Conservation (phyloP, 106 monocot species). For the Dendrobium catenatum region DNA sequence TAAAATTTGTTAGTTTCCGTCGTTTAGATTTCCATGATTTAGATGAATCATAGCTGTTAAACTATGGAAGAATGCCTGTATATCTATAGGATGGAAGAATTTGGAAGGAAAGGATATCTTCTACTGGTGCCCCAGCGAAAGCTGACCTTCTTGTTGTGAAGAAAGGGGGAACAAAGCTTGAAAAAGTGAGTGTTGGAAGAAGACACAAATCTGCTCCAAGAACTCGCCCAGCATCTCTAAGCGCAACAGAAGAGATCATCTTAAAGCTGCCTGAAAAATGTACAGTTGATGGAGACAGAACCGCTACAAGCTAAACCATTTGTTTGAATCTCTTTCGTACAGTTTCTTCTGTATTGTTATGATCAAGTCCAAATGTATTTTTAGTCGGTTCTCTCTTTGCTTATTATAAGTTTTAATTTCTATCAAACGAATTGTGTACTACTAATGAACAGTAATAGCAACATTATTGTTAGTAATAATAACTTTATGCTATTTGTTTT, state of each 20-base stretch:
- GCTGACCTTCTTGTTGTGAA: slow-evolving; percentile 4
- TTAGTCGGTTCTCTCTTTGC: neutral
- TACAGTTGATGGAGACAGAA: neutral
- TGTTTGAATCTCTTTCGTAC: no score
- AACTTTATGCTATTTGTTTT: no score
- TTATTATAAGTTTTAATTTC: neutral
- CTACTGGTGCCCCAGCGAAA: neutral
- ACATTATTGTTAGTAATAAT: no score
- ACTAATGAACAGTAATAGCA: no score
- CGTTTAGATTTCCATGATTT: no score
- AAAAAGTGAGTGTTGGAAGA: neutral
- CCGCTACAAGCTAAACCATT: neutral
- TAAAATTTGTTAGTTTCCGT: no score
- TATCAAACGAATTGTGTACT: no score
- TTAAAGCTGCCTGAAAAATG: slow-evolving; percentile 8
- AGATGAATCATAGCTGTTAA: no score
- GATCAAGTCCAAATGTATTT: no score
- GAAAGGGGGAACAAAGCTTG: neutral
- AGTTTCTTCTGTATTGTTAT: no score
- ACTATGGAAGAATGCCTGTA: no score
- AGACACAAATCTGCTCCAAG: slow-evolving; percentile 3
- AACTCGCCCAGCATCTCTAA: neutral
- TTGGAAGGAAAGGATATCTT: neutral
- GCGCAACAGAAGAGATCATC: neutral
- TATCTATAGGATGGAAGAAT: slow-evolving; percentile 4